phyloP scores from a whole-genome alignment of 2,329 filamentous ascomycete species.

The Xylaria sp. region DNA sequence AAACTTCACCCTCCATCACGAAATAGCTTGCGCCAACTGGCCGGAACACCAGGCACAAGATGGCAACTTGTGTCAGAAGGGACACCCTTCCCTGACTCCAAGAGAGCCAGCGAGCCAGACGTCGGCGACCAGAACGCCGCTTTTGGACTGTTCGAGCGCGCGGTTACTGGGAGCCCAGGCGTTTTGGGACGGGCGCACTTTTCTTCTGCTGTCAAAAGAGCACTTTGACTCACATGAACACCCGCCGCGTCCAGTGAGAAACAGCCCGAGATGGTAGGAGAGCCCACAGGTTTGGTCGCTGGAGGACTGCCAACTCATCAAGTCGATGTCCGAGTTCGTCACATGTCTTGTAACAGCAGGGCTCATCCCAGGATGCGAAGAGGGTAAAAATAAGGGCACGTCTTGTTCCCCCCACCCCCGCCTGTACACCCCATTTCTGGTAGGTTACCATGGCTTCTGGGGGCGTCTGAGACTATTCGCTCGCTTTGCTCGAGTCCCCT shows the following conservation, averaged over 20 bases:
- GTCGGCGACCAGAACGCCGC: conserved; percentile 24
- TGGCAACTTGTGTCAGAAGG: conserved; percentile 35
- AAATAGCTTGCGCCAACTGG: conserved; percentile 36
- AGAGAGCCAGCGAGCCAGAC: conserved; percentile 25
- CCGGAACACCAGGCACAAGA: conserved; percentile 36
- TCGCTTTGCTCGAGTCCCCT: conserved; percentile 29
- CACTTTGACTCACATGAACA: conserved; percentile 38
- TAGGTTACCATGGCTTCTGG: conserved; percentile 30
- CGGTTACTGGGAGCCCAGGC: conserved; percentile 21
- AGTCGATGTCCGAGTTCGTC: conserved; percentile 33
- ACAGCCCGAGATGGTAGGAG: conserved; percentile 2
- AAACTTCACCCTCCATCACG: conserved; percentile 28
- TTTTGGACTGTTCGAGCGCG: conserved; percentile 27
- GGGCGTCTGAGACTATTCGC: conserved; percentile 28
- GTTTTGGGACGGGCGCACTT: conserved; percentile 5
- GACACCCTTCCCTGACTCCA: conserved; percentile 29
- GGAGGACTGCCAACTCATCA: conserved; percentile 40
- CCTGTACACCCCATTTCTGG: conserved; percentile 27
- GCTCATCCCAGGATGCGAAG: conserved; percentile 23
- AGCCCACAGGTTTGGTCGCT: conserved; percentile 34
- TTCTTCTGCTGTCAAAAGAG: conserved; percentile 22
- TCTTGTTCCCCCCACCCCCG: conserved; percentile 30
- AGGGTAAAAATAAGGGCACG: conserved; percentile 28
- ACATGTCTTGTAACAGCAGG: conserved; percentile 39
- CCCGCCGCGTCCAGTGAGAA: conserved; percentile 17